Conservation (phyloP, 352 stramenopile species). For the Pythium aristosporum region DNA sequence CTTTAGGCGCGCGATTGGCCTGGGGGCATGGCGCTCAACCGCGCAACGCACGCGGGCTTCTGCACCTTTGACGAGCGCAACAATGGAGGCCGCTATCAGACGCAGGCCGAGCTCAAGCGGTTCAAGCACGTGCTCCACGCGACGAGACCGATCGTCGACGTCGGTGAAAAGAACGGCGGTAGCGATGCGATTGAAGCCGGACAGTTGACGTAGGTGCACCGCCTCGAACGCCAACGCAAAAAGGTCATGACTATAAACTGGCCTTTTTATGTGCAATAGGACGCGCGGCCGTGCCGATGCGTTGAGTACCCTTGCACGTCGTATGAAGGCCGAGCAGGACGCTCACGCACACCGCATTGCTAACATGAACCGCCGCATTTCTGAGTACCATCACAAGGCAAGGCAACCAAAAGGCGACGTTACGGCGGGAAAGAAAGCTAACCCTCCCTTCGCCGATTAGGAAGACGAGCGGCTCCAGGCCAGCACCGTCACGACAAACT, state of each 20-base stretch:
- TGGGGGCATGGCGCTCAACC: constrained; percentile 48
- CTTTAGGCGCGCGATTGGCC: no score
- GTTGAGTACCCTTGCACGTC: constrained; percentile 54
- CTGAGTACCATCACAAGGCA: constrained; percentile 73
- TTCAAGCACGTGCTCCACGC: constrained; percentile 72
- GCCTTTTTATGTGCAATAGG: constrained; percentile 16
- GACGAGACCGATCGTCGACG: constrained; percentile 49
- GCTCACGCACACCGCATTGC: constrained; percentile 62
- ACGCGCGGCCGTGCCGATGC: constrained; percentile 50
- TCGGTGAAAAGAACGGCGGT: constrained; percentile 52
- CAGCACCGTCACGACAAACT: constrained; percentile 68
- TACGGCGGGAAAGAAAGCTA: not conserved
- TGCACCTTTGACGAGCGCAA: constrained; percentile 81
- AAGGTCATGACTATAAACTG: not conserved
- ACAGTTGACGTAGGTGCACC: constrained; percentile 42
- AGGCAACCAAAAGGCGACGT: not conserved
- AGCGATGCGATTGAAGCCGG: constrained; percentile 31
- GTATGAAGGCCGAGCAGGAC: constrained; percentile 54
- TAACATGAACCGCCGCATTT: constrained; percentile 85
- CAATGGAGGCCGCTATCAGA: constrained; percentile 68
- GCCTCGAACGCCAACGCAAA: not conserved
- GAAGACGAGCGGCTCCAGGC: constrained; percentile 63
- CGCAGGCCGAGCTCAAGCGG: constrained; percentile 66
- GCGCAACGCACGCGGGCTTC: constrained; percentile 60
- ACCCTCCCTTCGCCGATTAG: constrained; percentile 24